Conservation (phyloP, 192 early-diverging fungal genomes). For the Jimgerdemannia flammicorona region DNA sequence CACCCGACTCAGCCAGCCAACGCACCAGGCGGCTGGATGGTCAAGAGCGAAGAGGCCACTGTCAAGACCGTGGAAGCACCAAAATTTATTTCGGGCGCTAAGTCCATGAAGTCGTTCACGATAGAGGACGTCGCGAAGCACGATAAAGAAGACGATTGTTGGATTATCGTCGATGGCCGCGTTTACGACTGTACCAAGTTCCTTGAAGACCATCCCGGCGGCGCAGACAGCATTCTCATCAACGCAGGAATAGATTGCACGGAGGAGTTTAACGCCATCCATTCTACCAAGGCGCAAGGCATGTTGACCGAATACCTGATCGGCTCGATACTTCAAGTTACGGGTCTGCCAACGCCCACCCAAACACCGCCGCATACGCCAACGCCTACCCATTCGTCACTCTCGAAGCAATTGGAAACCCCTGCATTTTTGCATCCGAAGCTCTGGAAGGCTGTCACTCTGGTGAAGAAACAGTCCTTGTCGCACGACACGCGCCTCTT, state of each 20-base stretch:
- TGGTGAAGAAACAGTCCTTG: constrained; percentile 33
- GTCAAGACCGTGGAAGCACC: no score
- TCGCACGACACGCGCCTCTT: constrained; percentile 41
- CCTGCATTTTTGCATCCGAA: constrained; percentile 27
- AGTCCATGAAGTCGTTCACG: constrained; percentile 32
- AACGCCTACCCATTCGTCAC: no score
- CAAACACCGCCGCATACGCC: background rate
- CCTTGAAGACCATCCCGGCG: constrained; percentile 81
- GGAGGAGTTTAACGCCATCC: constrained; percentile 90
- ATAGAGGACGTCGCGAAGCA: constrained; percentile 66
- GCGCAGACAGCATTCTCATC: constrained; percentile 81
- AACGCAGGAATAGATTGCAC: constrained; percentile 78
- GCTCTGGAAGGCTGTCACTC: constrained; percentile 31
- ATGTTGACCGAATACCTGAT: constrained; percentile 65
- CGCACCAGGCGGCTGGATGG: constrained; percentile 52
- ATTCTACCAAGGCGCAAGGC: constrained; percentile 79
- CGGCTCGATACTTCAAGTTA: constrained; percentile 35
- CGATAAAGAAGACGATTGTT: constrained; percentile 61
- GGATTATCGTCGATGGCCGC: constrained; percentile 66
- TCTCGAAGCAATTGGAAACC: background rate
- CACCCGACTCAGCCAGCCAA: constrained; percentile 52
- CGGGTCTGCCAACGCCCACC: constrained; percentile 26
- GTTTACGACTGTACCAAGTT: constrained; percentile 70
- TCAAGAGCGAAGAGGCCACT: background rate
- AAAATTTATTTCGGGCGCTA: background rate